Evolutionary conservation across 768 basidiomycete species (phyloP).

Genomic region (Dacryopinax primogenitus): DNA sequence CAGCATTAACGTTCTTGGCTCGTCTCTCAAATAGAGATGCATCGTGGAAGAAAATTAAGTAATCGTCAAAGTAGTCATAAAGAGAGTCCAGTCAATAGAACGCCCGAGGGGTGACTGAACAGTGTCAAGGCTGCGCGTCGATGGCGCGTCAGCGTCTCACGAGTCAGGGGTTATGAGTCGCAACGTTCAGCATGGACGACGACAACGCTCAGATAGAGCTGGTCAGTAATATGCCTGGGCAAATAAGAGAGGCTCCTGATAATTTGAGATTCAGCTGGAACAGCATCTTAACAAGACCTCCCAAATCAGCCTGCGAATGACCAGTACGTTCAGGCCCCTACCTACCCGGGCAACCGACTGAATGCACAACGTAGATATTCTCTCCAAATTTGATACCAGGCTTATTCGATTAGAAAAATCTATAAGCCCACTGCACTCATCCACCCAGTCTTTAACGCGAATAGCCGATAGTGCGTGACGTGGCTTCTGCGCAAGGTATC

Average conservation of each 20-base stretch:
- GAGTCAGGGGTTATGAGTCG: background rate
- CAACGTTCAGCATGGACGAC: constrained; percentile 33
- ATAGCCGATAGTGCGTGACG: constrained; percentile 53
- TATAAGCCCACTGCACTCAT: constrained; percentile 67
- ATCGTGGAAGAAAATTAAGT: constrained; percentile 28
- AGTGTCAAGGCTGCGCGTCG: no score
- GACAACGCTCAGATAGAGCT: constrained; percentile 68
- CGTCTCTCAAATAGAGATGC: constrained; percentile 60
- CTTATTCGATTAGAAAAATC: constrained; percentile 75
- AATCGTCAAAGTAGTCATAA: background rate
- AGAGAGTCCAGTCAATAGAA: background rate
- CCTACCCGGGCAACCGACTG: constrained; percentile 1
- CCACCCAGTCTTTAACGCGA: constrained; percentile 60
- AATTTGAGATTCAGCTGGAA: constrained; percentile 44
- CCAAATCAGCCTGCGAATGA: constrained; percentile 77
- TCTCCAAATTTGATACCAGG: constrained; percentile 72
- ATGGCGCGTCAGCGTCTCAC: background rate
- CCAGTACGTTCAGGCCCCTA: constrained; percentile 38
- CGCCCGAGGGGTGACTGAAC: no score
- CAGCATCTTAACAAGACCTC: constrained; percentile 78
- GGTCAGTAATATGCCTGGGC: constrained; percentile 26
- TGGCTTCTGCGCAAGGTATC: background rate
- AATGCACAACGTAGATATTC: constrained; percentile 46
- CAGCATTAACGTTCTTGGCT: constrained; percentile 59
- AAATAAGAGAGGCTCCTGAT: background rate